Evolutionary conservation across 129 eudicot species (phyloP).

Genomic region (Mikania micrantha): DNA sequence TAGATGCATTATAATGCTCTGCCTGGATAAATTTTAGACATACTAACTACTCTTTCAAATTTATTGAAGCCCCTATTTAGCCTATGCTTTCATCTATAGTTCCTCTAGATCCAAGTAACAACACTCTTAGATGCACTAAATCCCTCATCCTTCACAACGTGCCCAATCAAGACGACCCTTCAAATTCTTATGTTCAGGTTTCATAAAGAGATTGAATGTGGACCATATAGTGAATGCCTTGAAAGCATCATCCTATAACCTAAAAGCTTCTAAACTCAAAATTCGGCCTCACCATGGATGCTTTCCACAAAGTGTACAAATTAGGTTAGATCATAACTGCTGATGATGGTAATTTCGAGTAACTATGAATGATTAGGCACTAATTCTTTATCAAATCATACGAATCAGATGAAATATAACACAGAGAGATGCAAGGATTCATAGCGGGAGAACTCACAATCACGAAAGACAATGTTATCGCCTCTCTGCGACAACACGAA

Average conservation of each 20-base stretch:
- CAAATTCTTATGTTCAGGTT: not conserved
- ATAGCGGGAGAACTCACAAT: conserved; percentile 42
- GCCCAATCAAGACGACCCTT: conserved; percentile 6
- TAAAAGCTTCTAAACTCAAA: not conserved
- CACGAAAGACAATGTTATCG: conserved; percentile 85
- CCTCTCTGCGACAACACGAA: conserved; percentile 94
- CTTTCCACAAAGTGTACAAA: not conserved
- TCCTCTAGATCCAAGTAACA: conserved; percentile 6
- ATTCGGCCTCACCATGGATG: not conserved
- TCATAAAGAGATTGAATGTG: not conserved
- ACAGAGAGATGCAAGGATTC: not conserved
- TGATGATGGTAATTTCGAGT: not conserved
- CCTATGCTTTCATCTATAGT: not conserved
- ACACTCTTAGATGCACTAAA: not conserved
- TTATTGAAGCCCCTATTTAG: not conserved
- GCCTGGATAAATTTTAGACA: not conserved
- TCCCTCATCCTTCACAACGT: not conserved
- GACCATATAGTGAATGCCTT: not conserved
- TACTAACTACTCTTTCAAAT: not conserved
- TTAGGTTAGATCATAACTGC: not conserved
- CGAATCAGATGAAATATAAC: not conserved
- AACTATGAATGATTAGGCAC: not conserved
- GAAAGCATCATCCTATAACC: conserved; percentile 11
- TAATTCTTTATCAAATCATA: not conserved
- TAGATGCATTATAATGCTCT: not conserved